A percentile compares a stretch with the other conserved stretches of the same genome.
phyloP scores from a whole-genome alignment of 129 eudicot species.

The Saussurea involucrata region DNA sequence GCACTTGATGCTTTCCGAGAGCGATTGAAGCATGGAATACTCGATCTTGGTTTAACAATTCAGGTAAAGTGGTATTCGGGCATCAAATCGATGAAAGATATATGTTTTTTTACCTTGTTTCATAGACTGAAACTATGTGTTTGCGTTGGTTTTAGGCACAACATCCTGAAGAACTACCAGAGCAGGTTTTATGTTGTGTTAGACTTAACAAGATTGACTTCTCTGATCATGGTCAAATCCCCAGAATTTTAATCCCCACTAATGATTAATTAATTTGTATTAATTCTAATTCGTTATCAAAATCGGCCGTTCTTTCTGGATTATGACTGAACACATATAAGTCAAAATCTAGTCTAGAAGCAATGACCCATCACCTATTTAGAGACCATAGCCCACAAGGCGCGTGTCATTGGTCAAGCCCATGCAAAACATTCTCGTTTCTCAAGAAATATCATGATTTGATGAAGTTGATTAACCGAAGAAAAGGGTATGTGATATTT shows the following conservation, averaged over 20 bases:
- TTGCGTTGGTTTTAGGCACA: slow-evolving; percentile 51
- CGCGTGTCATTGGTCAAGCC: neutral
- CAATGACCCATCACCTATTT: neutral
- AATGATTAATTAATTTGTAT: slow-evolving; percentile 18
- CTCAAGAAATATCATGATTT: no score
- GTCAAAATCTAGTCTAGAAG: neutral
- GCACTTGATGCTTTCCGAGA: slow-evolving; percentile 71
- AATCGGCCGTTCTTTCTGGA: neutral
- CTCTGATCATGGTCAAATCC: slow-evolving; percentile 61
- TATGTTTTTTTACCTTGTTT: neutral
- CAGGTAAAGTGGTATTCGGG: slow-evolving; percentile 38
- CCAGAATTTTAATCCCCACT: slow-evolving; percentile 40
- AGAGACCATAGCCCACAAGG: neutral
- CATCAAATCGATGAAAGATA: neutral
- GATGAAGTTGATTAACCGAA: neutral
- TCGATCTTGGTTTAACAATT: slow-evolving; percentile 71
- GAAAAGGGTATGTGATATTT: neutral
- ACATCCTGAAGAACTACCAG: slow-evolving; percentile 75
- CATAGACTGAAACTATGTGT: neutral
- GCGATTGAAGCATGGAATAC: slow-evolving; percentile 56
- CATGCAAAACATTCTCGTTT: neutral
- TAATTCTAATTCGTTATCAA: neutral
- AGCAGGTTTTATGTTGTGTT: slow-evolving; percentile 71
- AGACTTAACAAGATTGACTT: slow-evolving; percentile 75
- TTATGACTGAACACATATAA: neutral